Evolutionary conservation across 345 rosid species (phyloP).

Genomic region (Crucihimalaya himalaica): DNA sequence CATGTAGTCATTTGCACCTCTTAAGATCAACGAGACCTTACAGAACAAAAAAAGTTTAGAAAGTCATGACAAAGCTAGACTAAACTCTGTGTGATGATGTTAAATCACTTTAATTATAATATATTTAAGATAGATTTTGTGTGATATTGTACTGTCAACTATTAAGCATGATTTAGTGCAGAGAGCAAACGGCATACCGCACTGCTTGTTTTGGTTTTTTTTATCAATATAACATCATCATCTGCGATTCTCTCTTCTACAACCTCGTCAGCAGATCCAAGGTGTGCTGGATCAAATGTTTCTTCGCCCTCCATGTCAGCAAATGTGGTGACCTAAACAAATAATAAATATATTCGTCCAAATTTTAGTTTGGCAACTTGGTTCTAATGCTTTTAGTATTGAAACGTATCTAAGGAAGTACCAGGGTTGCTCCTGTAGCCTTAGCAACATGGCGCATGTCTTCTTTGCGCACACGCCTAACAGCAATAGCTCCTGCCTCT

Average conservation of each 20-base stretch:
- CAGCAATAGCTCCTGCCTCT: conserved; percentile 97
- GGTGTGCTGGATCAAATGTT: conserved; percentile 83
- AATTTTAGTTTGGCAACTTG: conserved; percentile 5
- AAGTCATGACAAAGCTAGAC: conserved; percentile 13
- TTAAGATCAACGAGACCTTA: conserved; percentile 89
- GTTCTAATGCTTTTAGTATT: conserved; percentile 11
- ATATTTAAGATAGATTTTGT: not conserved
- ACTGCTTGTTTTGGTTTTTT: conserved; percentile 83
- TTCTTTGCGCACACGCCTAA: conserved; percentile 92
- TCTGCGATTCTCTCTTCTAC: conserved; percentile 94
- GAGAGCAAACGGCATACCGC: conserved; percentile 56
- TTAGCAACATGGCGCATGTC: conserved; percentile 98
- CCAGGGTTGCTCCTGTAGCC: conserved; percentile 98
- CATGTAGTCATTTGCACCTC: conserved; percentile 98
- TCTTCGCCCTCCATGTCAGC: conserved; percentile 99
- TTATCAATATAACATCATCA: conserved; percentile 89
- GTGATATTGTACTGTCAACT: not conserved
- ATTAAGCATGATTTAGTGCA: not conserved
- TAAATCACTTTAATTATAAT: not conserved
- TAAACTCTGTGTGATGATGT: not conserved
- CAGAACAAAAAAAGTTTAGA: not conserved
- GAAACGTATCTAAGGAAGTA: conserved; percentile 23
- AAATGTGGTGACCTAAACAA: conserved; percentile 84
- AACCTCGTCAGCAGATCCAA: conserved; percentile 88
- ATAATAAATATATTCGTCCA: not conserved